These are phyloP conservation scores for Mucor irregularis DNA, from an alignment of 371 early-diverging fungal genomes.

Conservation along the genomic window DNA sequence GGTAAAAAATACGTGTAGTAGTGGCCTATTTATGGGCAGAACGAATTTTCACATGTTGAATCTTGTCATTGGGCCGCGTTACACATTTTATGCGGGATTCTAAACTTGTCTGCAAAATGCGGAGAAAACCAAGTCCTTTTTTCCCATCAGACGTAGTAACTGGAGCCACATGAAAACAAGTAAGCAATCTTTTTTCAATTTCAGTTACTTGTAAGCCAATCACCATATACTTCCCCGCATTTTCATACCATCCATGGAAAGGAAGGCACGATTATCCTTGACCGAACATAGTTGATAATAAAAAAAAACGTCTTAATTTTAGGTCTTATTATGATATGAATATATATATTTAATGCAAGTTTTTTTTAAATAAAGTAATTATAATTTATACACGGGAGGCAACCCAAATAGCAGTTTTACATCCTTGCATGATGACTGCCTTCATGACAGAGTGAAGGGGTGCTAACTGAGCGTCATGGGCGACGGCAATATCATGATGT, in stretches of 20 bases:
- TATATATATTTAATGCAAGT: not conserved
- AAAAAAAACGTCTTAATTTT: not conserved
- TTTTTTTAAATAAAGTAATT: not conserved
- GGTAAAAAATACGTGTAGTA: not conserved
- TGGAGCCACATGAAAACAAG: not conserved
- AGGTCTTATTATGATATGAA: not conserved
- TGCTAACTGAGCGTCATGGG: conserved; percentile 84
- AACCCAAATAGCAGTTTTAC: conserved; percentile 84
- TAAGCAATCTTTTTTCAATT: not conserved
- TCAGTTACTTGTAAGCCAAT: not conserved
- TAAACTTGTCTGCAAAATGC: not conserved
- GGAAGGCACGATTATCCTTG: too few relatives aligned
- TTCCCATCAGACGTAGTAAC: not conserved
- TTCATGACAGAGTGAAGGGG: conserved; percentile 74
- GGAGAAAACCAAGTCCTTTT: not conserved
- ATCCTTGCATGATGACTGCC: conserved; percentile 78
- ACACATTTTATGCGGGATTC: not conserved
- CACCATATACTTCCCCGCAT: too few relatives aligned
- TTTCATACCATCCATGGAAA: too few relatives aligned
- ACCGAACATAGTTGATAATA: too few relatives aligned
- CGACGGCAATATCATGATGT: conserved; percentile 90
- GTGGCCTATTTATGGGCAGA: not conserved
- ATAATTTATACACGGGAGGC: conserved; percentile 42
- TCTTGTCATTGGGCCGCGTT: not conserved
- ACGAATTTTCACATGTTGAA: not conserved